Evolutionary conservation across 306 rosid genomes (phyloP), one percentile per base, ranked within the genome.

Genomic region (Begonia loranthoides): DNA sequence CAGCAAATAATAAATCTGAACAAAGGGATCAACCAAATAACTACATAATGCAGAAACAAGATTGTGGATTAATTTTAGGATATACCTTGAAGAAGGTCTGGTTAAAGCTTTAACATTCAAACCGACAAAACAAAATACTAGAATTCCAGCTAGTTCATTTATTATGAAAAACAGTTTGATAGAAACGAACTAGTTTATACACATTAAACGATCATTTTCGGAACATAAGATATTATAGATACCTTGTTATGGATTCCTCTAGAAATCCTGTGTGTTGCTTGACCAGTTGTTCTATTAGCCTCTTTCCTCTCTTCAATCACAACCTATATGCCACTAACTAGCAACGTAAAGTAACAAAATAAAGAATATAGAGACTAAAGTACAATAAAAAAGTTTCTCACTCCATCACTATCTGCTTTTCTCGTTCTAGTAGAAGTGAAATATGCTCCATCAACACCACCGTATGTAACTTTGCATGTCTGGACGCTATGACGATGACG

Each of bases 161-260:
- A 28, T 28, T 28, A 28, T 28, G 36, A 28, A 28, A 7, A 28
- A 28, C 6, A 28, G 8, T 28, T 28, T 28, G 36, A 28, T 28
- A 28, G 36, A 28, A 28, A 28, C 5, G 36, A 7, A 28, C 36
- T 5, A 28, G 9, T 5, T 28, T 28, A 28, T 28, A 28, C 36
- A 3, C 6, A 28, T 28, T 28, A 28, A 28, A 28, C 5, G 36
- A 28, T 28, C 5, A 28, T 8, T 28, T 28, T 28, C 36, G 1
- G 36, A 28, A 28, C 36, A 28, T 4, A 28, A 3, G 4, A 28
- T 28, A 28, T 28, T 0, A 19, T 19, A 19, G 22, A 49, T 69
- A 90, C 97, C 97, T 82, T 85, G 46, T 82, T 83, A 19, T 74
- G 69, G 69, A 90, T 76, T 70, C 95, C 97, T 69, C 92, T 85